Conservation (phyloP, 2,329 filamentous ascomycete species). For the Colletotrichum karsti region DNA sequence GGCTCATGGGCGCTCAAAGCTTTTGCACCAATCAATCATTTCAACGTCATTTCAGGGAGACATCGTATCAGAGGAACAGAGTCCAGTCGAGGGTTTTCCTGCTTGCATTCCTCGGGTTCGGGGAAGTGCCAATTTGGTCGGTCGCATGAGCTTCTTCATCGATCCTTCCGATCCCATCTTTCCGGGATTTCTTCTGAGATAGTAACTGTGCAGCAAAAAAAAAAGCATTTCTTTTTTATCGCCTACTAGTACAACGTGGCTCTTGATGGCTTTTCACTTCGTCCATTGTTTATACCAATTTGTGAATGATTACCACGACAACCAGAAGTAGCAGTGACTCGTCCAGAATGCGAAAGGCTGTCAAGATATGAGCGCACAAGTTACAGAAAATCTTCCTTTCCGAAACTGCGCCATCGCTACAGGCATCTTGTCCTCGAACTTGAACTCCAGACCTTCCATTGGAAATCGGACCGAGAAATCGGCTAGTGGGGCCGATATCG, state of each 20-base stretch:
- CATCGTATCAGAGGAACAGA: not conserved
- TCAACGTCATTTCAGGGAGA: not conserved
- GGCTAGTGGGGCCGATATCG: not conserved
- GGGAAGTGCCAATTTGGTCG: constrained; percentile 12
- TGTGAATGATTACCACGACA: no score
- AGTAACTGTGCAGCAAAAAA: not conserved
- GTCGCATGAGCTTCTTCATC: constrained; percentile 15
- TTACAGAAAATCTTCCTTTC: no score
- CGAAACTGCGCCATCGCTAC: no score
- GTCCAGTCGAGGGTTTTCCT: not conserved
- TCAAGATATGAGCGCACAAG: no score
- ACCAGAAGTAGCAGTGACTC: no score
- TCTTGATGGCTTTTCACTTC: not conserved
- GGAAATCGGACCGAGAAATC: not conserved
- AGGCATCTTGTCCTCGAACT: no score
- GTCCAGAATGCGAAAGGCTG: no score
- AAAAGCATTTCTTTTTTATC: not conserved
- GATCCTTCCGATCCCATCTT: constrained; percentile 13
- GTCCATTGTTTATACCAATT: no score
- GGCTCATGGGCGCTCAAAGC: not conserved
- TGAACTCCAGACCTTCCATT: no score
- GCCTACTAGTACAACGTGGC: not conserved
- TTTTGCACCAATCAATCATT: constrained; percentile 1
- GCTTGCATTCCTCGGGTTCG: constrained; percentile 10
- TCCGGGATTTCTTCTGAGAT: constrained; percentile 21